A percentile compares a stretch with the other conserved stretches of the same genome.
These are phyloP conservation scores for Aspergillus campestris DNA, from an alignment of 495 filamentous ascomycete species.

Conservation along the genomic window DNA sequence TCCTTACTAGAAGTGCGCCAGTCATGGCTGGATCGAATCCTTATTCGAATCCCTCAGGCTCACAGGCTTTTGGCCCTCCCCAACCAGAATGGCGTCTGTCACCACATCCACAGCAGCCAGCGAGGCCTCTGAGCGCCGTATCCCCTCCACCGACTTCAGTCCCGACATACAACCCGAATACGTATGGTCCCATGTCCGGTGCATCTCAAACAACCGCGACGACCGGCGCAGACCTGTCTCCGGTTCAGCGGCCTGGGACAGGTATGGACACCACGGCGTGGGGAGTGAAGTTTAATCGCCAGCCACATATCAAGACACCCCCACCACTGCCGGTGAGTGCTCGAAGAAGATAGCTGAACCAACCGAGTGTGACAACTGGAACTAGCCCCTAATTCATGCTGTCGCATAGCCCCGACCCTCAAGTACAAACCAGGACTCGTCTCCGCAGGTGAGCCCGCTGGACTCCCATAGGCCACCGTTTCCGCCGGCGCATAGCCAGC, in stretches of 20 bases:
- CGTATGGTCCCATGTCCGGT: constrained; percentile 31
- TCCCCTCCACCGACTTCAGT: constrained; percentile 16
- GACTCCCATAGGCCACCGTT: constrained; percentile 11
- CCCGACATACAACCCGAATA: constrained; percentile 30
- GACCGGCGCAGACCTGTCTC: constrained; percentile 15
- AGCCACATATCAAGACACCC: constrained; percentile 22
- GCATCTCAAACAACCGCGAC: constrained; percentile 5
- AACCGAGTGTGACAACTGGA: neutral
- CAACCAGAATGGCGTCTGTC: constrained; percentile 39
- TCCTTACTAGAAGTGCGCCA: neutral
- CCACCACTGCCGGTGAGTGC: constrained; percentile 42
- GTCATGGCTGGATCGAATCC: constrained; percentile 12
- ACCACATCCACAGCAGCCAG: constrained; percentile 10
- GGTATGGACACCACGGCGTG: constrained; percentile 29
- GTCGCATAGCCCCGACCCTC: constrained; percentile 31
- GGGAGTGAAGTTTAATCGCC: constrained; percentile 40
- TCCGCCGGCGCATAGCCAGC: constrained; percentile 10
- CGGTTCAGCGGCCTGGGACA: constrained; percentile 8
- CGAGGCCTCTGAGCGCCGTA: constrained; percentile 7
- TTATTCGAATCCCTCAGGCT: constrained; percentile 12
- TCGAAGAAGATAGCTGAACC: no score
- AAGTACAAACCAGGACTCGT: constrained; percentile 22
- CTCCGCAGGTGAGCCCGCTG: neutral
- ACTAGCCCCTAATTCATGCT: constrained; percentile 1
- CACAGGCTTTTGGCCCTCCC: constrained; percentile 15